These are phyloP conservation scores for Nannochloropsis oceanica DNA, from an alignment of 108 stramenopile species.

Conservation along the genomic window DNA sequence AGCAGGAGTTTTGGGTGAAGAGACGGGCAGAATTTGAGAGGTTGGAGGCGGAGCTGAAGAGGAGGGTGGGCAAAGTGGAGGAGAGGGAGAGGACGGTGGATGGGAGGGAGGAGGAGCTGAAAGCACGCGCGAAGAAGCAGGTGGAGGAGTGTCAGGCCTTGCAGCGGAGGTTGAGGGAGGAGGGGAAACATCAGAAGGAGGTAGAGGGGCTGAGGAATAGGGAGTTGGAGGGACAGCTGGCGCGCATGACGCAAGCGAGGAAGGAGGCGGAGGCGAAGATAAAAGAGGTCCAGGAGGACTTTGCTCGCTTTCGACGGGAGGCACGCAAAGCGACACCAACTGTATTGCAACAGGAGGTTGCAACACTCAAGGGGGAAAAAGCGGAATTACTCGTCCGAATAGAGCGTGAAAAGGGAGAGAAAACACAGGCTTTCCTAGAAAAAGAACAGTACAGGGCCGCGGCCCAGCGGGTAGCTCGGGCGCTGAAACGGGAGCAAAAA, in stretches of 20 bases:
- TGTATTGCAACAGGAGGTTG: background rate
- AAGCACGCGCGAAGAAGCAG: background rate
- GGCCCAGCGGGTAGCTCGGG: background rate
- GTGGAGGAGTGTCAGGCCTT: background rate
- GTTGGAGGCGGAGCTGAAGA: background rate
- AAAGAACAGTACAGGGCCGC: background rate
- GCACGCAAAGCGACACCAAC: background rate
- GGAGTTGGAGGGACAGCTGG: background rate
- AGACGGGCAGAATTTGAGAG: background rate
- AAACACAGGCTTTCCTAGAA: background rate
- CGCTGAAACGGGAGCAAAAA: background rate
- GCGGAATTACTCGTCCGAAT: background rate
- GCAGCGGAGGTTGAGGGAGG: background rate
- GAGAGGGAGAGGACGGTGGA: background rate
- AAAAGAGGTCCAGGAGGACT: background rate
- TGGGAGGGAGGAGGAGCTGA: background rate
- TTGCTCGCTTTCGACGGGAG: background rate
- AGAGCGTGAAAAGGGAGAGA: background rate
- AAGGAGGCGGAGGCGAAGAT: background rate
- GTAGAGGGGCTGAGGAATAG: background rate
- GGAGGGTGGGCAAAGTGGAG: background rate
- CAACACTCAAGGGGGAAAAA: background rate
- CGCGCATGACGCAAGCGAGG: background rate
- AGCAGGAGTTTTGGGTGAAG: background rate
- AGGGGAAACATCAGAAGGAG: background rate